Percentiles rank a stretch among this genome's conserved stretches.
These are phyloP conservation scores for Cutaneotrichosporon sp. DNA, from an alignment of 1,284 basidiomycete species.

Conservation along the genomic window DNA sequence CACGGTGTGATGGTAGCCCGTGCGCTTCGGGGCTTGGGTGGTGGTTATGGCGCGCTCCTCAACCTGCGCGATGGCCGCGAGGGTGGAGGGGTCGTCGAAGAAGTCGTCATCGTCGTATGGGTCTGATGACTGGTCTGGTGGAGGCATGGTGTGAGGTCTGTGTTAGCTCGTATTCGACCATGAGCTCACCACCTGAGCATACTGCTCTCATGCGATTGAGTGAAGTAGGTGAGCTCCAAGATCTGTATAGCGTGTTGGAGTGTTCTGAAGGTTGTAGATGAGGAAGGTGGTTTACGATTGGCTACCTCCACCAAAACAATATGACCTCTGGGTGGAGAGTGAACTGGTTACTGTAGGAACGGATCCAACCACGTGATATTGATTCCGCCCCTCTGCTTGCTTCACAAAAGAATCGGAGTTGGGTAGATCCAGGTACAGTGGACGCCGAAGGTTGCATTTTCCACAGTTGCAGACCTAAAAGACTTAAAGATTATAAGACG, in stretches of 20 bases:
- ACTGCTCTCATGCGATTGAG: not conserved
- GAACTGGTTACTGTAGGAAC: not conserved
- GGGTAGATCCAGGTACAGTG: too few species aligned
- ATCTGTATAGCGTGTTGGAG: not conserved
- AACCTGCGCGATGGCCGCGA: conserved; percentile 32
- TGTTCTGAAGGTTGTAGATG: not conserved
- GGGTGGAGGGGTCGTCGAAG: conserved; percentile 37
- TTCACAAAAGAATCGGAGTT: not conserved
- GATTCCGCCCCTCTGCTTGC: not conserved
- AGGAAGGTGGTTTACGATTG: not conserved
- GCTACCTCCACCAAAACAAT: conserved; percentile 1
- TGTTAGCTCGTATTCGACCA: not conserved
- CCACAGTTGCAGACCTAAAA: not conserved
- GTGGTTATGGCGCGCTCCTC: conserved; percentile 35
- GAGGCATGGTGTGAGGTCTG: not conserved
- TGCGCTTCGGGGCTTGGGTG: conserved; percentile 25
- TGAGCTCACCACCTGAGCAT: conserved; percentile 5
- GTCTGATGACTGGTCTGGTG: conserved; percentile 30
- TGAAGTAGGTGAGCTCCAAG: not conserved
- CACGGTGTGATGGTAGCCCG: conserved; percentile 37
- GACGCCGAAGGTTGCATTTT: not conserved
- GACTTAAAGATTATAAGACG: too few species aligned
- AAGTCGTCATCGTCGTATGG: conserved; percentile 42
- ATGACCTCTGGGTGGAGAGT: not conserved
- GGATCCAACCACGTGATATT: not conserved